Conservation (phyloP, 2,329 filamentous ascomycete species). For the Cercospora canescens region DNA sequence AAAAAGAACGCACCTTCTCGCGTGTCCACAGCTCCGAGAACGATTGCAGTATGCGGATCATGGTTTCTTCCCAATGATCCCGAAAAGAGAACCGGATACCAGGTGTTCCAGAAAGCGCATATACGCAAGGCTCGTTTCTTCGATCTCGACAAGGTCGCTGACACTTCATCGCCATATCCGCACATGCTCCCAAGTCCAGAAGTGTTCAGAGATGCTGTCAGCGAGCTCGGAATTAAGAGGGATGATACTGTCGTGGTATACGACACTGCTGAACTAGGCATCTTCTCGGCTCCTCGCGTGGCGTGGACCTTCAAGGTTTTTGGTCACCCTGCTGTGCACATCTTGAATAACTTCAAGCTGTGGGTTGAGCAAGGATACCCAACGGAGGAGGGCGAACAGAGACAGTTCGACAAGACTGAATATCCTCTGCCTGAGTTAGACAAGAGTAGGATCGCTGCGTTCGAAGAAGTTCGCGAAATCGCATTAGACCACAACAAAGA, state of each 20-base stretch:
- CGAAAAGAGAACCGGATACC: constrained; percentile 70
- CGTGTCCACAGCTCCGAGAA: constrained; percentile 77
- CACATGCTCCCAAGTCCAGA: constrained; percentile 90
- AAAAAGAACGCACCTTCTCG: constrained; percentile 77
- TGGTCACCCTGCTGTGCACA: constrained; percentile 82
- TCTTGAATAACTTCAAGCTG: constrained; percentile 93
- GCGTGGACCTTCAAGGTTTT: constrained; percentile 91
- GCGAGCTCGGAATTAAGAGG: constrained; percentile 77
- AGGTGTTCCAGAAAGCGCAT: constrained; percentile 77
- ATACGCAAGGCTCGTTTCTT: constrained; percentile 94
- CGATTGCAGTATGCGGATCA: constrained; percentile 85
- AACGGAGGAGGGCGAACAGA: constrained; percentile 73
- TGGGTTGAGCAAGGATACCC: constrained; percentile 85
- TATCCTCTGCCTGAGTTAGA: constrained; percentile 50
- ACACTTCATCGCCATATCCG: constrained; percentile 83
- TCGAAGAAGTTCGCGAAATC: constrained; percentile 78
- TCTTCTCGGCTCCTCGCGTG: constrained; percentile 91
- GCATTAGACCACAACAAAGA: constrained; percentile 78
- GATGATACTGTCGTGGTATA: constrained; percentile 95
- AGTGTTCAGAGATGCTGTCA: constrained; percentile 85
- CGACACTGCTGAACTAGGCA: constrained; percentile 84
- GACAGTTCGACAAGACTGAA: constrained; percentile 44
- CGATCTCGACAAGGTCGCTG: constrained; percentile 88
- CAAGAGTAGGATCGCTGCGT: constrained; percentile 68
- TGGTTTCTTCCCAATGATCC: constrained; percentile 96